phyloP scores from a whole-genome alignment of 2,329 filamentous ascomycete genomes.

The Botrytis aclada region DNA sequence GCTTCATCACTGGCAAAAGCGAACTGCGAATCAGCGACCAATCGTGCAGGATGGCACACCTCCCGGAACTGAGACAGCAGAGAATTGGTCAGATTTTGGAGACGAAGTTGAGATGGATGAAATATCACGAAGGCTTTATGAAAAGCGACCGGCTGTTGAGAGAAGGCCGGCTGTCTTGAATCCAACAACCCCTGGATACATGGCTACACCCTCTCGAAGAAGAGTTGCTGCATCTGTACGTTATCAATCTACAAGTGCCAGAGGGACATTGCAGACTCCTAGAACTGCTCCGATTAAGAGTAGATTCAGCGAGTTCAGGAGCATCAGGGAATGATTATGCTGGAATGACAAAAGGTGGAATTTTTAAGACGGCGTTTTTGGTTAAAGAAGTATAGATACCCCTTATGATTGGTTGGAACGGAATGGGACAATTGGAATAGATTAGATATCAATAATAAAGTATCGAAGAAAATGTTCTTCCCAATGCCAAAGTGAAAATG shows the following conservation, averaged over 20 bases:
- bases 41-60: conserved; percentile 15
- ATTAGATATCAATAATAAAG: neutral
- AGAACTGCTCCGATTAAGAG: conserved; percentile 44
- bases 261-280: conserved; percentile 38
- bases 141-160: conserved; percentile 12
- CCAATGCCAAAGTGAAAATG: neutral
- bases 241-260: conserved; percentile 44
- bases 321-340: neutral
- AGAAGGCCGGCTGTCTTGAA: neutral
- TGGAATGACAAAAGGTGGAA: neutral
- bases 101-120: conserved; percentile 31
- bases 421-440: neutral
- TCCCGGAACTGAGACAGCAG: conserved; percentile 26
- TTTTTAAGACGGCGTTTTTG: neutral
- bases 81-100: conserved; percentile 36
- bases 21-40: conserved; percentile 29
- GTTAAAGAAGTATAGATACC: neutral
- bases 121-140: conserved; percentile 27
- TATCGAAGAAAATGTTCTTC: neutral
- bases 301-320: conserved; percentile 33
- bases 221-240: conserved; percentile 42
- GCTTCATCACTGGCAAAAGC: conserved; percentile 37
- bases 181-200: conserved; percentile 27
- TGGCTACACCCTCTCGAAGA: conserved; percentile 37
- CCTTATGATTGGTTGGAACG: neutral